A percentile compares a stretch with the other conserved stretches of the same genome.
These are phyloP conservation scores for Actinomucor elegans DNA, from an alignment of 371 early-diverging fungal species.

Conservation along the genomic window DNA sequence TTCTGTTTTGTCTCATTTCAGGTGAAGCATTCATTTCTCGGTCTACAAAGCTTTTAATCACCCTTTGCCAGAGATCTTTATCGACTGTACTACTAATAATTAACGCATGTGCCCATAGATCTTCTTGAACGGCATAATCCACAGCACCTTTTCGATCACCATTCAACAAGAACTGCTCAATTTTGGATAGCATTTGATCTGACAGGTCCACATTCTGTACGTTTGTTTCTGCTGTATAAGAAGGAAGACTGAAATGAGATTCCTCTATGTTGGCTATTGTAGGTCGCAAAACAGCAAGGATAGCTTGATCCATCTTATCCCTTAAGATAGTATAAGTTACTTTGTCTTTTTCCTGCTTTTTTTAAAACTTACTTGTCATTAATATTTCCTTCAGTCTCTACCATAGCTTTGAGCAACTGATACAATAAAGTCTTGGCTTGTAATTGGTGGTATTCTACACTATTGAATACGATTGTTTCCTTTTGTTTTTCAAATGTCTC, in stretches of 20 bases:
- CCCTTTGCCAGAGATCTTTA: slow-evolving; percentile 82
- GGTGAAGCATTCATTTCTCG: slow-evolving; percentile 50
- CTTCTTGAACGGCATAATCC: slow-evolving; percentile 64
- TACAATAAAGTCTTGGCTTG: slow-evolving; percentile 53
- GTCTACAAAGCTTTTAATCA: slow-evolving; percentile 69
- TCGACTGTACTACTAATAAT: slow-evolving; percentile 86
- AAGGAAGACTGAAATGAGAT: slow-evolving; percentile 38
- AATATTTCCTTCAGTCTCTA: slow-evolving; percentile 70
- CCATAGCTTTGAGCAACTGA: slow-evolving; percentile 58
- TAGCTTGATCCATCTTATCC: slow-evolving; percentile 55
- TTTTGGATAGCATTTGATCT: slow-evolving; percentile 41
- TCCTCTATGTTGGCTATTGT: slow-evolving; percentile 19
- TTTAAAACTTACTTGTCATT: slow-evolving; percentile 57
- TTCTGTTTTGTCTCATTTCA: slow-evolving; percentile 24
- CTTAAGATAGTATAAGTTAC: slow-evolving; percentile 22
- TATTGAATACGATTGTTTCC: slow-evolving; percentile 16
- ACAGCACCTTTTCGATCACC: slow-evolving; percentile 82
- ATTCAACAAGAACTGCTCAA: slow-evolving; percentile 66
- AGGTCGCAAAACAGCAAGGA: slow-evolving; percentile 49
- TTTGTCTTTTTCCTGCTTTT: not conserved
- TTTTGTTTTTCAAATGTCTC: slow-evolving; percentile 35
- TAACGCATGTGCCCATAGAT: slow-evolving; percentile 89
- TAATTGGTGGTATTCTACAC: slow-evolving; percentile 26
- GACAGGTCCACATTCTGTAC: slow-evolving; percentile 22
- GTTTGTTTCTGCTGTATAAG: slow-evolving; percentile 23